A percentile compares a stretch with the other conserved stretches of the same genome.
Conservation (phyloP, 306 rosid species). For the Prunus campanulata region DNA sequence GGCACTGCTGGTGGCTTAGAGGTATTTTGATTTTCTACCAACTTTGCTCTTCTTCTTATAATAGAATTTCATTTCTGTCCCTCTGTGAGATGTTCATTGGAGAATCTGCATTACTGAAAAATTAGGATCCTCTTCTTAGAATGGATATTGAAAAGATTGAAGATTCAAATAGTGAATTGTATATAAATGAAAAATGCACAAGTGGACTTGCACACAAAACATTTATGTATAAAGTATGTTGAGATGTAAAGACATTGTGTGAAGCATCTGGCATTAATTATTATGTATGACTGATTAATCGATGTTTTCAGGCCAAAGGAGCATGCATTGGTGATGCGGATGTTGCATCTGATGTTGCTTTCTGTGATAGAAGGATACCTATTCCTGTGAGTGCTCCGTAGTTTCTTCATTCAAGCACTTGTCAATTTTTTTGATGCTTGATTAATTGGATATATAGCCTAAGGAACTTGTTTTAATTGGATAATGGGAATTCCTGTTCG, state of each 20-base stretch:
- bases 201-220: not conserved
- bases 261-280: not conserved
- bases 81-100: not conserved
- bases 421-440: conserved; percentile 2
- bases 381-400: conserved; percentile 74
- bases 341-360: conserved; percentile 73
- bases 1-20: conserved; percentile 96
- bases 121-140: not conserved
- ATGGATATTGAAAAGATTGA: not conserved
- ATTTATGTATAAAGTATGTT: not conserved
- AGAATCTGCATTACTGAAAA: not conserved
- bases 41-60: not conserved
- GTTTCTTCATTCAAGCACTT: not conserved
- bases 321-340: conserved; percentile 71
- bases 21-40: conserved; percentile 34
- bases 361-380: conserved; percentile 95
- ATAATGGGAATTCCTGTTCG: not conserved
- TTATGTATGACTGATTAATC: conserved; percentile 11
- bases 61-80: not conserved
- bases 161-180: not conserved
- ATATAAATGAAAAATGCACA: not conserved
- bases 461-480: not conserved
- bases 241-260: not conserved
- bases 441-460: not conserved
- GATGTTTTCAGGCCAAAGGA: conserved; percentile 69